A percentile compares a stretch with the other conserved stretches of the same genome.
These are phyloP conservation scores for Roridomyces roridus DNA, from an alignment of 768 basidiomycete species.

Conservation along the genomic window DNA sequence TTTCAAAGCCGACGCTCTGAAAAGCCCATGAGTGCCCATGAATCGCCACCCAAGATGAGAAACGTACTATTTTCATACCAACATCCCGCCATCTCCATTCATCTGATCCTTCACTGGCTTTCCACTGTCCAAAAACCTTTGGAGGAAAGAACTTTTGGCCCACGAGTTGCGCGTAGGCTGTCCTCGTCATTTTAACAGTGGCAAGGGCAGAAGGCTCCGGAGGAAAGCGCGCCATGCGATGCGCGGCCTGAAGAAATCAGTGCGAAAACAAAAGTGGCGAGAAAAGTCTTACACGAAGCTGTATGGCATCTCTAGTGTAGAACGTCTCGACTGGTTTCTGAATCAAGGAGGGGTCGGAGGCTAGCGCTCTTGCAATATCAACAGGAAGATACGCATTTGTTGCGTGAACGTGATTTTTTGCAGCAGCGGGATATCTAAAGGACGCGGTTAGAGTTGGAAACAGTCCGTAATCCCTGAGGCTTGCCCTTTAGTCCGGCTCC, in stretches of 20 bases:
- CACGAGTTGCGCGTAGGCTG: slow-evolving; percentile 91
- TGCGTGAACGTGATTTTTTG: slow-evolving; percentile 72
- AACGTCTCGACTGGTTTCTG: slow-evolving; percentile 92
- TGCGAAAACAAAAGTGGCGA: neutral
- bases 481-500: slow-evolving; percentile 73
- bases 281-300: slow-evolving; percentile 73
- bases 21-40: neutral
- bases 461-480: slow-evolving; percentile 14
- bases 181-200: slow-evolving; percentile 81
- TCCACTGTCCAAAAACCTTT: slow-evolving; percentile 82
- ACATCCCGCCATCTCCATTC: slow-evolving; percentile 84
- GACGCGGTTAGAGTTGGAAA: too few species aligned
- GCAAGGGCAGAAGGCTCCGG: slow-evolving; percentile 68
- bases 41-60: neutral
- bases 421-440: slow-evolving; percentile 72
- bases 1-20: slow-evolving; percentile 95
- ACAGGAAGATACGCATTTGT: slow-evolving; percentile 82
- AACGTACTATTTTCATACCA: slow-evolving; percentile 90
- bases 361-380: slow-evolving; percentile 79
- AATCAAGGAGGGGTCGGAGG: slow-evolving; percentile 66
- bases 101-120: slow-evolving; percentile 63
- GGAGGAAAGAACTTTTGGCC: slow-evolving; percentile 94
- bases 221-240: slow-evolving; percentile 90
- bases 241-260: slow-evolving; percentile 75
- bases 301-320: slow-evolving; percentile 92